Evolutionary conservation across 148 eudicot genomes (phyloP).

Genomic region (Spergularia bocconei): DNA sequence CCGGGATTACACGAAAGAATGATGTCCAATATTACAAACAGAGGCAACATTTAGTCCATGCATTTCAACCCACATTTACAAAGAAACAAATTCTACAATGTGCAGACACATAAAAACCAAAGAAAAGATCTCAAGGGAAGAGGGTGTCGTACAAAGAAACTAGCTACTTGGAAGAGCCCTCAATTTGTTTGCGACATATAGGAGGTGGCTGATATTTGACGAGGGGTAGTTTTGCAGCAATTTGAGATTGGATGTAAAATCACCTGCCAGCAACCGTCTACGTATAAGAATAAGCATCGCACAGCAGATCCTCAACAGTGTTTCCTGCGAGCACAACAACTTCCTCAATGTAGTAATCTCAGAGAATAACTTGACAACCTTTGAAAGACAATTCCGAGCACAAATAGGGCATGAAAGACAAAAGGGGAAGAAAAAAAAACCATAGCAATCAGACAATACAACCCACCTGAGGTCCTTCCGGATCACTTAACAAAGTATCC

Average conservation of each 20-base stretch:
- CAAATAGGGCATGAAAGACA: neutral
- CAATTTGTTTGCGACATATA: constrained; percentile 91
- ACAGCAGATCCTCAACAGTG: constrained; percentile 83
- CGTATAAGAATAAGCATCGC: constrained; percentile 90
- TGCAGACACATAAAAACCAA: constrained; percentile 16
- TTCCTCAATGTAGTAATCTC: neutral
- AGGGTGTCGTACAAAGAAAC: constrained; percentile 6
- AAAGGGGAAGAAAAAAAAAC: constrained; percentile 2
- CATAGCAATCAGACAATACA: neutral
- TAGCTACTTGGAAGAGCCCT: constrained; percentile 51
- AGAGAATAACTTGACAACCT: neutral
- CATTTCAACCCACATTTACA: constrained; percentile 26
- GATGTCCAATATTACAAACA: neutral
- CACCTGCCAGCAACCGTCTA: constrained; percentile 93
- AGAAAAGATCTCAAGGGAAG: neutral
- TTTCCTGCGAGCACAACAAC: constrained; percentile 56
- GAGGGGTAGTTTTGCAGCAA: constrained; percentile 87
- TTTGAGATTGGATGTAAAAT: constrained; percentile 94
- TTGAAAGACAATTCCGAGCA: neutral
- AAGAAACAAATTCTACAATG: constrained; percentile 26
- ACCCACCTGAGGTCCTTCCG: constrained; percentile 97
- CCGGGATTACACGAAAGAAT: neutral
- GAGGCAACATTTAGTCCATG: constrained; percentile 11
- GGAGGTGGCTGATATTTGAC: constrained; percentile 81
- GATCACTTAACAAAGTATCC: constrained; percentile 96